Base-by-base conservation (phyloP, 1,284 basidiomycete genomes). In the Ganoderma multipileum region DNA sequence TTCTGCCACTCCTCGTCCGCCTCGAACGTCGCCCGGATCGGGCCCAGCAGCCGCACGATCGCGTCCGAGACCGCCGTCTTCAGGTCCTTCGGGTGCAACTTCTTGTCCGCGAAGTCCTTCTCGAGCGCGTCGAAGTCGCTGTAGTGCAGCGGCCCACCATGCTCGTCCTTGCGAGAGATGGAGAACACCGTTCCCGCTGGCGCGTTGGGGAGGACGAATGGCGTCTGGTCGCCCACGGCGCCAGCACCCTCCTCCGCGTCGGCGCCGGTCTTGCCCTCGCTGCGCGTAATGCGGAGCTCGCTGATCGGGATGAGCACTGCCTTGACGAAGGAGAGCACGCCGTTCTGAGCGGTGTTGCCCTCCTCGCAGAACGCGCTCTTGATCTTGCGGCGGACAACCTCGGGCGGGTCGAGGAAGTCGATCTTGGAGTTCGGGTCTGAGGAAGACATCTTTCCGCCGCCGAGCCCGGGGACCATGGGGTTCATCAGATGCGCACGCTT, bases 401-500 rank as follows among this genome's bases (percentile, higher is more conserved):
- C 92, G 0, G 97, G 91, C 18, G 90, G 80, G 82, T 99, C 97
- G 73, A 99, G 90, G 82, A 99, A 97, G 83, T 99, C 97, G 79
- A 99, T 98, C 83, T 99, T 99, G 72, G 93, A 95, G 80, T 97
- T 94, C 36, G 95, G 93, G 77, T 99, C 97, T 1, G 97, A 99
- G 0, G 96, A 92, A n/a, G 95, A 97, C 98, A 99, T 99, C 81
- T 99, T 99, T 30, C 95, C 95, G 38, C 97, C 97, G 57, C 89
- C 88, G 59, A 99, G 88, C 52, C 98, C 97, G 26, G 98, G 97
- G 0, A 99, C 96, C 97, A 99, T 99, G 18, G 89, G 85, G 83
- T 98, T 99, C 97, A 99, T 99, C 44, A 99, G 86, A 81, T 99
- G 97, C 0, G 97, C 95, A 58, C 98, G 95, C 83, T 99, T 98